Conservation (phyloP, 2,329 filamentous ascomycete genomes). For the Phaeosphaeriaceae sp. region DNA sequence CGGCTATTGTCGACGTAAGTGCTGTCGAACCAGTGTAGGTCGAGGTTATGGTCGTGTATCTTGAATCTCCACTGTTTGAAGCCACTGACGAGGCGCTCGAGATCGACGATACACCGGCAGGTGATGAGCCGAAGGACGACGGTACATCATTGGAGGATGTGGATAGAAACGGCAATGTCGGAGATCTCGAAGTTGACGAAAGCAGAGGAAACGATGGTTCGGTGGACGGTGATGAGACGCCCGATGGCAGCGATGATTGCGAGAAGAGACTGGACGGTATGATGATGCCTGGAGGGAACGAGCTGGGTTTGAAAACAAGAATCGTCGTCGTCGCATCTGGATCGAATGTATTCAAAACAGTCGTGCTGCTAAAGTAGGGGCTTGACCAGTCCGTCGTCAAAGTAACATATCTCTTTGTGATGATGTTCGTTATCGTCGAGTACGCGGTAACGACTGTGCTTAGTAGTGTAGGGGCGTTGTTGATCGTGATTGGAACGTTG, state of each 20-base stretch:
- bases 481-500: conserved; percentile 6
- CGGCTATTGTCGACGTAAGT: background rate
- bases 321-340: background rate
- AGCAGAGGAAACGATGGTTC: background rate
- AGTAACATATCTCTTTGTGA: background rate
- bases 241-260: background rate
- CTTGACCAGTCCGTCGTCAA: background rate
- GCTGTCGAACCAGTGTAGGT: background rate
- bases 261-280: background rate
- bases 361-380: background rate
- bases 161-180: background rate
- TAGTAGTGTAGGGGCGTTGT: conserved; percentile 4
- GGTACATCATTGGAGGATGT: no score
- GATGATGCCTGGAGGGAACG: background rate
- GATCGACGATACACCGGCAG: background rate
- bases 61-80: background rate
- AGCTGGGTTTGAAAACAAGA: background rate
- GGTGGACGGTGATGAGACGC: background rate
- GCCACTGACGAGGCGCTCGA: background rate
- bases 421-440: conserved; percentile 1
- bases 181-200: background rate
- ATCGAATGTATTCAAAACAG: background rate
- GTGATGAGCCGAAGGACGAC: no score
- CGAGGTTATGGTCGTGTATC: background rate
- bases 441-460: conserved; percentile 5